Percentiles rank a stretch among this genome's conserved stretches.
Conservation (phyloP, 1,284 basidiomycete genomes). For the Ganoderma sinense region DNA sequence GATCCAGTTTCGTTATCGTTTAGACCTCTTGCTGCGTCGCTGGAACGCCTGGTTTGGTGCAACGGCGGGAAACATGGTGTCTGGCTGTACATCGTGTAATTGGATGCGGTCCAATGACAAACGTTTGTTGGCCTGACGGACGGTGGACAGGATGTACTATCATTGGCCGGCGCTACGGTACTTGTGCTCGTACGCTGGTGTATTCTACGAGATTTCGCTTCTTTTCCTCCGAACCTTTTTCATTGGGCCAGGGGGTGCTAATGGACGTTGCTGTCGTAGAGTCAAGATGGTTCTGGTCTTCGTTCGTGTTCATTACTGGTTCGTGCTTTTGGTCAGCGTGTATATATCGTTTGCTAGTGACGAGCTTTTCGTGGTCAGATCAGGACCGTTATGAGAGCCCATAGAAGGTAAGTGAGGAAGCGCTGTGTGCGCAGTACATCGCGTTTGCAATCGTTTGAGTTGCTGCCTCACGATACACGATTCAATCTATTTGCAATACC, state of each 20-base stretch:
- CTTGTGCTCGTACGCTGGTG: conserved; percentile 4
- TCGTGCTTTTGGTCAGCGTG: neutral
- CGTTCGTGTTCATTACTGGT: neutral
- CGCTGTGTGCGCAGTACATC: too few relatives aligned
- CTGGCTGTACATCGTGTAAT: conserved; percentile 29
- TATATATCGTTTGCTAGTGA: conserved; percentile 1
- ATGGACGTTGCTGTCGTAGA: neutral
- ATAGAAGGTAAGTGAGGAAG: neutral
- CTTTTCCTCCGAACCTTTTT: neutral
- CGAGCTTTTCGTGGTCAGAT: neutral
- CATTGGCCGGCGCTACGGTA: conserved; percentile 14
- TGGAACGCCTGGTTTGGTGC: conserved; percentile 16
- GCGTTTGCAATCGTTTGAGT: too few relatives aligned
- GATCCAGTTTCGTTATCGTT: conserved; percentile 23
- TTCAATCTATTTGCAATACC: too few relatives aligned
- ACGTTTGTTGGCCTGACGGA: conserved; percentile 23
- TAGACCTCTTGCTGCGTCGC: conserved; percentile 22
- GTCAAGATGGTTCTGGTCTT: neutral
- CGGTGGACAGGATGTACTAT: conserved; percentile 22
- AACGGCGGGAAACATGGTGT: conserved; percentile 18
- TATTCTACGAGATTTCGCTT: conserved; percentile 15
- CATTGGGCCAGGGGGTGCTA: neutral
- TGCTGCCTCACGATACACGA: too few relatives aligned
- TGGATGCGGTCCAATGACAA: conserved; percentile 31
- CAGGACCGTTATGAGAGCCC: neutral